Percentiles rank a stretch among this genome's conserved stretches.
phyloP scores from a whole-genome alignment of 768 basidiomycete genomes.

The Mycena alexandri region DNA sequence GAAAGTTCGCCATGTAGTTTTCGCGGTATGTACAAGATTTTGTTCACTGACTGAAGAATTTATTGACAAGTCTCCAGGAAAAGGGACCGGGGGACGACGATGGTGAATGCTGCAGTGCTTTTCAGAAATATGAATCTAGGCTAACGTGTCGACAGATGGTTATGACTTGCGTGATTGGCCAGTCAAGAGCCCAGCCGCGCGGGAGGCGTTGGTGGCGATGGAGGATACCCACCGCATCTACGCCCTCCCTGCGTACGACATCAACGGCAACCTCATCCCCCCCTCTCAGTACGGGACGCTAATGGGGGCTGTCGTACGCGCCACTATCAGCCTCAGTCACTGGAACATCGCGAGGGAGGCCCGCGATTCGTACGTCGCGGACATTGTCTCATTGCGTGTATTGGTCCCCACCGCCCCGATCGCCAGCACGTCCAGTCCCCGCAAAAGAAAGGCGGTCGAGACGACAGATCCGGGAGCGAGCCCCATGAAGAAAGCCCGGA shows the following conservation, averaged over 20 bases:
- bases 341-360: not conserved
- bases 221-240: constrained; percentile 2
- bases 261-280: not conserved
- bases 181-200: not conserved
- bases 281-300: not conserved
- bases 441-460: no score
- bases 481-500: no score
- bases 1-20: constrained; percentile 9
- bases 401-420: no score
- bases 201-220: not conserved
- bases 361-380: constrained; percentile 1
- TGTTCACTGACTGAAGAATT: not conserved
- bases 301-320: constrained; percentile 6
- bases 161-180: constrained; percentile 1
- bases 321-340: not conserved
- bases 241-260: constrained; percentile 7
- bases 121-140: no score
- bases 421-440: no score
- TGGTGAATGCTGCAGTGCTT: no score
- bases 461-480: no score
- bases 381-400: not conserved
- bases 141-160: no score
- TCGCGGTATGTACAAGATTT: constrained; percentile 10
- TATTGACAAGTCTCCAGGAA: not conserved
- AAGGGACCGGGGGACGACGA: no score